Percentiles rank a stretch among this genome's conserved stretches.
Conservation (phyloP, 2,329 filamentous ascomycete species). For the Escovopsis sp. region DNA sequence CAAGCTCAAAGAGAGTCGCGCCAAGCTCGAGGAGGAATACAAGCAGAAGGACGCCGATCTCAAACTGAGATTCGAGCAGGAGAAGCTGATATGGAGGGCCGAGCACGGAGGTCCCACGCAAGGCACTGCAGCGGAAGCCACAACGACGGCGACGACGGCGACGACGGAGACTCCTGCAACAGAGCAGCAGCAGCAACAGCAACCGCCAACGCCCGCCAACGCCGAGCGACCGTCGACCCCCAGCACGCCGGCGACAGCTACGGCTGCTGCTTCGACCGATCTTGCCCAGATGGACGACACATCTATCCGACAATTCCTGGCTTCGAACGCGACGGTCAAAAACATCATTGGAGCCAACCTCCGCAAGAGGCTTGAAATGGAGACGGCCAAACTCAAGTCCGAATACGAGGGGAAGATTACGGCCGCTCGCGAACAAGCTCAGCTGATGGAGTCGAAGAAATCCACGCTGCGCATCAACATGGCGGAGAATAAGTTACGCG, state of each 20-base stretch:
- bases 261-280: slow-evolving; percentile 18
- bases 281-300: slow-evolving; percentile 37
- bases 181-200: slow-evolving; percentile 8
- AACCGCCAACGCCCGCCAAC: slow-evolving; percentile 27
- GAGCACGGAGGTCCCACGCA: slow-evolving; percentile 26
- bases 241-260: slow-evolving; percentile 22
- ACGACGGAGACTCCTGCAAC: slow-evolving; percentile 10
- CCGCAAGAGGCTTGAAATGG: slow-evolving; percentile 52
- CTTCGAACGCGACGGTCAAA: slow-evolving; percentile 41
- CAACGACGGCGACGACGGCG: slow-evolving; percentile 3
- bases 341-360: slow-evolving; percentile 46
- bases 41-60: slow-evolving; percentile 39
- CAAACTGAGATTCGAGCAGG: slow-evolving; percentile 45
- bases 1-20: slow-evolving; percentile 53
- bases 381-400: slow-evolving; percentile 45
- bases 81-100: slow-evolving; percentile 46
- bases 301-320: slow-evolving; percentile 41
- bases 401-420: slow-evolving; percentile 40
- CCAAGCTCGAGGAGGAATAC: slow-evolving; percentile 34
- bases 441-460: slow-evolving; percentile 62
- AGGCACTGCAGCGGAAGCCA: slow-evolving; percentile 8
- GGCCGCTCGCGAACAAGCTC: slow-evolving; percentile 46
- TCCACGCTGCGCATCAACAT: slow-evolving; percentile 63
- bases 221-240: slow-evolving; percentile 16
- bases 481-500: slow-evolving; percentile 52